Evolutionary conservation across 169 alveolate genomes (phyloP).

Genomic region (Plasmodium cynomolgi): DNA sequence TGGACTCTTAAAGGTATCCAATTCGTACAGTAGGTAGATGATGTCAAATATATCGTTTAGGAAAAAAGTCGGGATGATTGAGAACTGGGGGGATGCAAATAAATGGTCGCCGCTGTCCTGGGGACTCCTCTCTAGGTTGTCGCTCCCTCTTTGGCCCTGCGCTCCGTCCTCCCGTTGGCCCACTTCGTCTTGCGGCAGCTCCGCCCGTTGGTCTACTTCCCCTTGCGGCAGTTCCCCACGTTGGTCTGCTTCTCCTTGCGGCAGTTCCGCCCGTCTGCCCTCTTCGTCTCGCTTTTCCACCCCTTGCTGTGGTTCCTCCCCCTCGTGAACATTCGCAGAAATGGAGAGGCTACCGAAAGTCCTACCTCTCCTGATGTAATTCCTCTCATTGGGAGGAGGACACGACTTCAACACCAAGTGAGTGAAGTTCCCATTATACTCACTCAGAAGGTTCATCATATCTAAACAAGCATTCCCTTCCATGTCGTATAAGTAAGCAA

Average conservation of each 20-base stretch:
- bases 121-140: not conserved
- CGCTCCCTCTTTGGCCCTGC: not conserved
- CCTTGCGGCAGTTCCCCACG: not conserved
- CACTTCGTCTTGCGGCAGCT: not conserved
- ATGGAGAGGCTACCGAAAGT: not conserved
- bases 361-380: not conserved
- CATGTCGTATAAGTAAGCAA: slow-evolving; percentile 69
- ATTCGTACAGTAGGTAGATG: slow-evolving; percentile 76
- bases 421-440: slow-evolving; percentile 35
- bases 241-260: not conserved
- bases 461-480: slow-evolving; percentile 26
- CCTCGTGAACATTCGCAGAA: not conserved
- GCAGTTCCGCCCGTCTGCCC: not conserved
- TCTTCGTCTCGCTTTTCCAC: not conserved
- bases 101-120: slow-evolving; percentile 33
- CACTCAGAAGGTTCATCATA: slow-evolving; percentile 48
- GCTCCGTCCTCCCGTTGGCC: not conserved
- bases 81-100: slow-evolving; percentile 83
- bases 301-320: not conserved
- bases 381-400: slow-evolving; percentile 52
- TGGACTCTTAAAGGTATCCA: slow-evolving; percentile 77
- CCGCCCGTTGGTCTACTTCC: not conserved
- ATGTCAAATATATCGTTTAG: slow-evolving; percentile 83
- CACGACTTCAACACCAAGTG: slow-evolving; percentile 58
- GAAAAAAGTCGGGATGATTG: slow-evolving; percentile 82